Evolutionary conservation across 768 basidiomycete species (phyloP), one percentile per base, ranked within the genome.

Genomic region (Mycena leptocephala): DNA sequence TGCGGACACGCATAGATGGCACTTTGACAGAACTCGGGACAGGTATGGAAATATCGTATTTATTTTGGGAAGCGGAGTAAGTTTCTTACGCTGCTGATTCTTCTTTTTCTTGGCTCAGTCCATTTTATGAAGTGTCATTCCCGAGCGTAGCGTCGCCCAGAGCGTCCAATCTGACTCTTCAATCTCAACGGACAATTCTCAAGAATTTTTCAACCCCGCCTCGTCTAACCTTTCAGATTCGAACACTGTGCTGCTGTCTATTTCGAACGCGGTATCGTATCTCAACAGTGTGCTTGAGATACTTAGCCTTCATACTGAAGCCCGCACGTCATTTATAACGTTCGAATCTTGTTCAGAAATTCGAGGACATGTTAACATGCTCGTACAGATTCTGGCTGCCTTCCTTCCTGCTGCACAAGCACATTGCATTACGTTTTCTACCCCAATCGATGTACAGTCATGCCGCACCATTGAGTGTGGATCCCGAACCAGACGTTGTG

Each of bases 21-120:
- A 82, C 72, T 14, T 74, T 88, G 68, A 76, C 79, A n/a, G 85
- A 85, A 35, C 72, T 77, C 26, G 55, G 69, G 0, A 84, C 84
- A 4, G 80, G 82, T 0, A 59, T 82, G 20, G 83, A 84, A 18
- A 76, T 85, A 7, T 74, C 85, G 11, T 87, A 86, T 73, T 79
- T 87, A n/a, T 87, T 84, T 76, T 88, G 87, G 87, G 86, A 85
- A 58, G 83, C 85, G n/a, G 62, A 81, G 84, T 85, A 76, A 72
- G 84, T 79, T 32, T 51, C 9, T 18, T 37, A 8, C 13, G 10
- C 22, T 16, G 16, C 22, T 4, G 26, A 32, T 30, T 2, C 11
- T n/a, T n/a, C 35, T n/a, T 26, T 51, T 53, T 22, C n/a, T 8
- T 33, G 28, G 32, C 32, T 24, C 2, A 28, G 39, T 65, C 22